Evolutionary conservation across 78 protist genomes (phyloP), one percentile per base, ranked within the genome.

Genomic region (slime mould (Dictyostelium discoideum)): DNA sequence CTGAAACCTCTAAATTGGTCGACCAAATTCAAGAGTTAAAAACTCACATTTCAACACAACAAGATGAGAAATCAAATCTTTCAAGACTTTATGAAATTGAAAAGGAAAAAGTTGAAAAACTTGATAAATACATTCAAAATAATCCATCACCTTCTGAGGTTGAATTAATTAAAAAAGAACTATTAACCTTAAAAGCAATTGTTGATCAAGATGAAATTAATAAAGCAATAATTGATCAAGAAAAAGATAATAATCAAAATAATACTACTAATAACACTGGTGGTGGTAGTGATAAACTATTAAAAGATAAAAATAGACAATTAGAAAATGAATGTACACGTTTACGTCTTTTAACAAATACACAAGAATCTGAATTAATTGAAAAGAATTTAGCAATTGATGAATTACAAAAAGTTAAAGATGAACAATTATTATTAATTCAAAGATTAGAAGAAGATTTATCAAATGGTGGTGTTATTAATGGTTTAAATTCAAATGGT

Each of bases 221-320:
- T 18, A 60, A 60, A 60, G 69, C 69, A 20, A 60, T 60, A 24
- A 60, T 20, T 20, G 69, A 60, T 5, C 42, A 77, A 22, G 42
- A 39, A 10, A n/a, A 32, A n/a, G 74, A 90, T 20, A 85, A 39
- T 20, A 13, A 42, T 42, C 46, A 42, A 42, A 42, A 26, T 37
- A 20, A n/a, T 63, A 10, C 16, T 37, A 22, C 2, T 4, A 72
- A 81, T 26, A 85, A 39, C 4, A 26, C 8, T 24, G 16, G 48
- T 60, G 80, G 13, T n/a, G 42, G 48, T 77, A 46, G 24, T 39
- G 42, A 69, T 5, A 92, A 93, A n/a, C 4, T 88, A 16, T n/a
- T 95, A 42, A 95, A 87, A 46, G 97, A 95, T 9, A 95, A 95
- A 42, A 87, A 86, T 63, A 87, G 90, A 79, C 92, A 95, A 60